Base-by-base conservation (phyloP, 2,329 filamentous ascomycete genomes). In the Alternaria infectoria region DNA sequence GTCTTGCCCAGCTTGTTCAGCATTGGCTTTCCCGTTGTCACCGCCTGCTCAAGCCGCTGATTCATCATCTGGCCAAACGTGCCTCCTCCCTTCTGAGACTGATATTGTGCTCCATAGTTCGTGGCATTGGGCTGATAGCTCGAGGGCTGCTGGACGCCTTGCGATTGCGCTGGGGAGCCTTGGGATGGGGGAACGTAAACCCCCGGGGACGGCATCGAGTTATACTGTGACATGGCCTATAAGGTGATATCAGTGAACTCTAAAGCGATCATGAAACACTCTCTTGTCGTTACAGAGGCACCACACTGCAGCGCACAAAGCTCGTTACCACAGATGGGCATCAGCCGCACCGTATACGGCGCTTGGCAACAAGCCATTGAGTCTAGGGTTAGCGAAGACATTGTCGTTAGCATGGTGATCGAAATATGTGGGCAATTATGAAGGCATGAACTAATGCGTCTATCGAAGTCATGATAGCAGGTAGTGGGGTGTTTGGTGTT, bases 21-120 rank as follows among this genome's bases (percentile, higher is more conserved):
- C 71, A 79, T 75, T 2, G 77, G 77, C 64, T 78, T 79, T n/a
- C 74, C 69, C 0, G 72, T 77, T 3, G 74, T 76, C 9, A 79
- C 75, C 3, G 76, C 77, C 59, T 59, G 57, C 43, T 59, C 57
- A 21, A 59, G 21, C 10, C 57, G 61, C 45, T 79, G 77, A 30
- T 79, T 75, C 65, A 79, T 67, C 67, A 77, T 77, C 36, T 73
- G 68, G 1, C 75, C 75, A 46, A 79, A 73, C 6, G 64, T 62
- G 0, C 69, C 72, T 3, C 63, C 69, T 23, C 65, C 51, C 63
- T 74, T 77, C 11, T 73, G 65, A 11, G 65, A 32, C 23, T 70
- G 65, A 25, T 54, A 60, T 6, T 68, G 44, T n/a, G 57, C 55
- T 17, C 65, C 66, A 66, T 69, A 56, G 9, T 56, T 64, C 19